Conservation (phyloP, 2,329 filamentous ascomycete species). For the Cercospora sojina region DNA sequence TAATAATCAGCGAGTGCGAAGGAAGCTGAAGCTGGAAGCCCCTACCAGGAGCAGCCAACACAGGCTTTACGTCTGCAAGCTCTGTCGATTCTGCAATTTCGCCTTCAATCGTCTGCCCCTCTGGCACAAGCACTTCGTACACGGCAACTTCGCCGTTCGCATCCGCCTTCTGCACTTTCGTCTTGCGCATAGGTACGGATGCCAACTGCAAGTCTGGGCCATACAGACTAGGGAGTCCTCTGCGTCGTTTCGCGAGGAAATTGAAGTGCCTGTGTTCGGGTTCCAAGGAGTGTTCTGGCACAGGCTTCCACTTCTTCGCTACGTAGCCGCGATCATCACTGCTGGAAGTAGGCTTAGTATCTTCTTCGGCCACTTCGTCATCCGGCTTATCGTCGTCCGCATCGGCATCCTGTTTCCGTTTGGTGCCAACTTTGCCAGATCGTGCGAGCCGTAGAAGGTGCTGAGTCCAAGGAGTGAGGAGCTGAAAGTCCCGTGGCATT, state of each 20-base stretch:
- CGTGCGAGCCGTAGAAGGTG: constrained; percentile 79
- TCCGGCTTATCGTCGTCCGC: constrained; percentile 58
- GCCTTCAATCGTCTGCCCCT: constrained; percentile 76
- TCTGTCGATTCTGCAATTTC: constrained; percentile 67
- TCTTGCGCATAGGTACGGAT: constrained; percentile 63
- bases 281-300: constrained; percentile 58
- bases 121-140: constrained; percentile 77
- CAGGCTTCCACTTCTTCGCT: constrained; percentile 57
- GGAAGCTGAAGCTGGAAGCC: background rate
- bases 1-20: background rate
- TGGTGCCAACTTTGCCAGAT: constrained; percentile 59
- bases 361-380: constrained; percentile 41
- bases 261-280: constrained; percentile 54
- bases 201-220: constrained; percentile 35
- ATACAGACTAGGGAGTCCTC: constrained; percentile 57
- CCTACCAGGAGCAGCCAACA: constrained; percentile 54
- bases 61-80: constrained; percentile 45
- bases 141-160: constrained; percentile 75
- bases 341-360: constrained; percentile 36
- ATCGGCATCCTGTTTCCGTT: constrained; percentile 60
- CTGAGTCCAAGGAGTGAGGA: constrained; percentile 76
- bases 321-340: constrained; percentile 50
- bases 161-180: constrained; percentile 73
- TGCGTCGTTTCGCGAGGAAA: constrained; percentile 61
- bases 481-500: constrained; percentile 82